Evolutionary conservation across 495 filamentous ascomycete genomes (phyloP), one percentile per base, ranked within the genome.

Genomic region (Patellaria atrata): DNA sequence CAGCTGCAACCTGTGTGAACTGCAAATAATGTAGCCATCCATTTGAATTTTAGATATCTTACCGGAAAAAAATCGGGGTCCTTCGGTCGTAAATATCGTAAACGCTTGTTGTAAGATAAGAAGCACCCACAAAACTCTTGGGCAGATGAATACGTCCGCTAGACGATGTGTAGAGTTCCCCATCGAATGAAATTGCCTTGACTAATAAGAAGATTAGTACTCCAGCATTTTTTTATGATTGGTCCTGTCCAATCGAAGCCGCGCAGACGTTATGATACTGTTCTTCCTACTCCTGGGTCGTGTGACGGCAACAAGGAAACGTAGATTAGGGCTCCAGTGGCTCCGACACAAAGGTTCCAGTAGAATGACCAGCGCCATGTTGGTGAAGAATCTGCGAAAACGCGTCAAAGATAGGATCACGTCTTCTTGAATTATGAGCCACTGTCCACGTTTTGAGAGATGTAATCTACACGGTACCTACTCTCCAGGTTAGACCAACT

Each of bases 101-200:
- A 36, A 37, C n/a, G 7, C 6, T 22, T 45, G 43, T 23, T 45
- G 43, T 3, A 43, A 4, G 26, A 24, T 21, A 16, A 45, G 42
- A 4, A 20, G 6, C 21, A 43, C 4, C 22, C 13, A 35, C 3
- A 42, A 19, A 2, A 45, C 39, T 5, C 22, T 39, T 12, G 26
- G 16, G 12, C 14, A 10, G 21, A 45, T 39, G 12, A 43, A 37
- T 4, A 37, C 18, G 13, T 6, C 39, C 39, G 24, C 21, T 24
- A 14, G 20, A 15, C 41, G 37, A 44, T 4, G 20, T 22, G 17
- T 30, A 44, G 8, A 7, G 4, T 7, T 19, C 28, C 3, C 41
- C 41, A 4, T 37, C 41, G 21, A 44, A 41, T 12, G 6, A 22
- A 19, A 44, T 22, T 11, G 19, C 40, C 12, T 27, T 26, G n/a